Base-by-base conservation (phyloP, 2,329 filamentous ascomycete species). In the Podosphaera xanthii region DNA sequence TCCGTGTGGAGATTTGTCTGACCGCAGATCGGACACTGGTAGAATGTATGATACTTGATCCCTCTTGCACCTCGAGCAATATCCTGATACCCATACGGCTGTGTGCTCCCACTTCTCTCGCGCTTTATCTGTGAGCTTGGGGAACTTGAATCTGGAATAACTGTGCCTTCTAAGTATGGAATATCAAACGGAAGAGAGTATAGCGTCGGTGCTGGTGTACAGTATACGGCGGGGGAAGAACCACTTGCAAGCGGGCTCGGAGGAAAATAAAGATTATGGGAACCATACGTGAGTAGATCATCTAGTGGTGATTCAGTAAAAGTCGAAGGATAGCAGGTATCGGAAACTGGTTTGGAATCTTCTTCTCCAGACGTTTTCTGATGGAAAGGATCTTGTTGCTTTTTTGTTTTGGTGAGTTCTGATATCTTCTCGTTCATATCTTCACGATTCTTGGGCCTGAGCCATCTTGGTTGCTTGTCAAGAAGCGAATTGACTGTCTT, bases 391-490 rank as follows among this genome's bases (percentile, higher is more conserved):
- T 14, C n/a, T 59, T 61, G 64, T 34, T 73, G 68, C 5, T 67
- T 70, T 4, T 71, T 69, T 33, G 75, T 75, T 22, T 69, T 68
- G 22, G 70, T 67, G 3, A 77, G 69, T 61, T 73, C 70, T n/a
- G 68, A 69, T 57, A 80, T 71, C 35, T 77, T 76, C 38, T 73
- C 72, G 52, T 70, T 70, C 73, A 79, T 78, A 58, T 81, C 77
- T 22, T 72, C 71, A 9, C 73, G 70, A 42, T 71, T 73, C 61
- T 73, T 74, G 0, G 78, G 77, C 30, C 77, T 75, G 57, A 81
- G 71, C 73, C 78, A 80, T 65, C 78, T 73, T 36, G 78, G 76
- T 44, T 82, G 76, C 61, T 81, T 78, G 62, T 79, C 78, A 38
- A 81, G 72, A 61, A 79, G 73, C 6, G 71, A 70, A 59, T 77